Percentiles rank a stretch among this genome's conserved stretches.
These are phyloP conservation scores for Leccinum ponderosum DNA, from an alignment of 1,284 basidiomycete genomes.

Conservation along the genomic window DNA sequence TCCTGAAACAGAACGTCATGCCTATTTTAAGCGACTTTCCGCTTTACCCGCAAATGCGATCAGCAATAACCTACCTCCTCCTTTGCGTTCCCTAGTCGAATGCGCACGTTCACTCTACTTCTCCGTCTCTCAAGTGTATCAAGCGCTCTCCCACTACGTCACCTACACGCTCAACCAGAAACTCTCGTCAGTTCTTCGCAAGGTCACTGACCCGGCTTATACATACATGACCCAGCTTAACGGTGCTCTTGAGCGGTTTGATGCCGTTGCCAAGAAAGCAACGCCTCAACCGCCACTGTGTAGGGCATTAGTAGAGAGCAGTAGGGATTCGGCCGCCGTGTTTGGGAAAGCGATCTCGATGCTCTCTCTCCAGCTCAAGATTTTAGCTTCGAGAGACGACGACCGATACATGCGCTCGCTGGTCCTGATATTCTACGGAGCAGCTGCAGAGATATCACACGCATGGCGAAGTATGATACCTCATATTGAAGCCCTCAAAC, in stretches of 20 bases:
- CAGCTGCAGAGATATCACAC: constrained; percentile 84
- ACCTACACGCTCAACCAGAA: constrained; percentile 86
- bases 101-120: constrained; percentile 92
- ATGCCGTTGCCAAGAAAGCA: constrained; percentile 74
- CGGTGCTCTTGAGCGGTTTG: constrained; percentile 90
- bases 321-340: constrained; percentile 82
- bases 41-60: constrained; percentile 65
- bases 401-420: constrained; percentile 88
- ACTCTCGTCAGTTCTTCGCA: constrained; percentile 77
- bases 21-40: constrained; percentile 89
- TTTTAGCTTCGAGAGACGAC: constrained; percentile 77
- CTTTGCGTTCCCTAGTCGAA: constrained; percentile 80
- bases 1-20: constrained; percentile 82
- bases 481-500: constrained; percentile 70
- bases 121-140: constrained; percentile 90
- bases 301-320: constrained; percentile 79
- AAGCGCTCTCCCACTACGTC: constrained; percentile 88
- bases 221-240: constrained; percentile 85
- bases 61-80: constrained; percentile 70
- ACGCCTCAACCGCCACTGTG: constrained; percentile 75
- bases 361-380: constrained; percentile 79
- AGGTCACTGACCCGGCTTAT: constrained; percentile 86
- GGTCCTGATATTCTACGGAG: constrained; percentile 87
- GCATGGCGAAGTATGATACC: constrained; percentile 85
- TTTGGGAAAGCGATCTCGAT: constrained; percentile 89